phyloP scores from a whole-genome alignment of 2,329 filamentous ascomycete species.

The Ophiostoma triangulosporum region DNA sequence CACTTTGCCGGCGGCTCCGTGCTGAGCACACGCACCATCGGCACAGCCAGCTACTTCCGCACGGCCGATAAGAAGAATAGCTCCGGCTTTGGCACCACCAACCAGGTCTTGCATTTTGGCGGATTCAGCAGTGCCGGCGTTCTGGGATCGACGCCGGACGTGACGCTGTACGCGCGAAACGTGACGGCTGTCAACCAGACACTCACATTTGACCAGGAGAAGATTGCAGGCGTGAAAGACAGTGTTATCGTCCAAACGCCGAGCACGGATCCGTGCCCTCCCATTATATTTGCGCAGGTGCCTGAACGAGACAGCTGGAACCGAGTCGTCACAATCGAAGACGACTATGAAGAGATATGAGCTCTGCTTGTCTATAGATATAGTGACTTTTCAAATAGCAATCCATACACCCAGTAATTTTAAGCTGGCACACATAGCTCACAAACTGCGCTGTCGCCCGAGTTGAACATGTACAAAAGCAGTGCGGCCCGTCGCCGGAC shows the following conservation, averaged over 20 bases:
- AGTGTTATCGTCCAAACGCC: neutral
- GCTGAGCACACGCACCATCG: conserved; percentile 40
- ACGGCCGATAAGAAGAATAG: conserved; percentile 30
- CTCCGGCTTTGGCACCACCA: conserved; percentile 40
- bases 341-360: neutral
- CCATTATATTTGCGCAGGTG: neutral
- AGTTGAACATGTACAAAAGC: neutral
- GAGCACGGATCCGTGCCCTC: neutral
- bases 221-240: neutral
- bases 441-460: neutral
- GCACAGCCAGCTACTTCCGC: conserved; percentile 41
- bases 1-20: conserved; percentile 21
- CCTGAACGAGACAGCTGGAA: neutral
- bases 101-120: conserved; percentile 43
- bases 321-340: neutral
- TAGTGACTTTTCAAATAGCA: too few relatives aligned
- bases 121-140: conserved; percentile 22
- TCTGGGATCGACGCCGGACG: conserved; percentile 16
- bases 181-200: conserved; percentile 42
- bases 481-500: too few relatives aligned
- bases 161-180: conserved; percentile 42
- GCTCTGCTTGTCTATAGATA: too few relatives aligned
- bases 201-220: conserved; percentile 23
- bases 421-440: neutral
- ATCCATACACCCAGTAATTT: too few relatives aligned